Base-by-base conservation (phyloP, 2,329 filamentous ascomycete species). In the Penicillium janthinellum region DNA sequence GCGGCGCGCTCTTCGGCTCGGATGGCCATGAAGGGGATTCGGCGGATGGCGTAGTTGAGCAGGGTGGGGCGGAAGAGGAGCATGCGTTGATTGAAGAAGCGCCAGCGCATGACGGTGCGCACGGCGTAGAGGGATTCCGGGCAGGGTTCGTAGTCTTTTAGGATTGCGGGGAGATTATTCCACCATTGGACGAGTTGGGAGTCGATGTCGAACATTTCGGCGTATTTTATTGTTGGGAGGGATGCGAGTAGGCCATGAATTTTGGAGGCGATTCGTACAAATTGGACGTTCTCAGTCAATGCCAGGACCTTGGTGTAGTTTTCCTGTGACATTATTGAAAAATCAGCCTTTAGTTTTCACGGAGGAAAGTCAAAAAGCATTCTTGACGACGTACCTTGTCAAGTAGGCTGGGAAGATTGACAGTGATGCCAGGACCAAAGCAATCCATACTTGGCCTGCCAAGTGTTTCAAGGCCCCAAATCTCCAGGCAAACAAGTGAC, bases 21-120 rank as follows among this genome's bases (percentile, higher is more conserved):
- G 71, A 71, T 75, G 68, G 81, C 75, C 53, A 81, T 71, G 56
- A 79, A 79, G 68, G 82, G 35, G 71, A 82, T 78, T 68, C 82
- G 58, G 70, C 75, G 64, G 79, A 79, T 79, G 70, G 86, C 79
- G 68, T 89, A 76, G 75, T 84, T 87, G 3, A 92, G 81, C 1
- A 92, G 81, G 0, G 87, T 85, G 0, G 90, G 89, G 2, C 90
- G 82, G 73, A 91, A 87, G 34, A 92, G 83, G 1, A 92, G 82
- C 75, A 92, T 88, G 54, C 89, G 86, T 41, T 91, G 82, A 68
- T 90, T 91, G 71, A 90, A 87, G 70, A 90, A 91, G 17, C 89
- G 84, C 90, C 89, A 92, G 72, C 90, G 90, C 87, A 92, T 90
- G 67, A 91, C 83, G 66, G 86, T 86, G 48, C 88, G 83, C 1